A percentile compares a stretch with the other conserved stretches of the same genome.
Evolutionary conservation across 2,329 filamentous ascomycete species (phyloP).

Genomic region (Pseudogymnoascus sp.): DNA sequence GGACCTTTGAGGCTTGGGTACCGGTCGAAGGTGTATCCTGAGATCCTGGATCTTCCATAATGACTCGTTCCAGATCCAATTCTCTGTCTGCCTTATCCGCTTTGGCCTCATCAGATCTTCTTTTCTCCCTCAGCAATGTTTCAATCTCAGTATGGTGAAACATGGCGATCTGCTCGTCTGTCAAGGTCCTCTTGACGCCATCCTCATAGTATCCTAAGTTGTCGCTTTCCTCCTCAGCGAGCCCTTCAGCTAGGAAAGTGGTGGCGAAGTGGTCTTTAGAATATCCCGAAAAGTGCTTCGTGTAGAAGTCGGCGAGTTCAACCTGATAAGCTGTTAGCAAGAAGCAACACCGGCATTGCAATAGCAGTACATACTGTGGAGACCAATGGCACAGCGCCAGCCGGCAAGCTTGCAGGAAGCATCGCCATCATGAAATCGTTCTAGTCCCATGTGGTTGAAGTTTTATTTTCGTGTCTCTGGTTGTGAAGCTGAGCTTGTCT

Average conservation of each 20-base stretch:
- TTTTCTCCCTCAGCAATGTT: conserved; percentile 49
- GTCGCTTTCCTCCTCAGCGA: conserved; percentile 48
- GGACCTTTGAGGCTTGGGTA: neutral
- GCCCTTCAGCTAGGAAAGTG: conserved; percentile 36
- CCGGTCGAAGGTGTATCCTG: neutral
- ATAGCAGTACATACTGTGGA: neutral
- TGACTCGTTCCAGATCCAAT: neutral
- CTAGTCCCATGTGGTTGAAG: neutral
- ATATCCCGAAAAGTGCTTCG: conserved; percentile 47
- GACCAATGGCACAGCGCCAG: neutral
- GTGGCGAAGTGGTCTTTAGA: conserved; percentile 39
- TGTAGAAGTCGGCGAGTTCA: conserved; percentile 51
- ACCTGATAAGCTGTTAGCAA: conserved; percentile 33
- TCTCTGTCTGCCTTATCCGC: neutral
- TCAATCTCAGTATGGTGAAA: conserved; percentile 86
- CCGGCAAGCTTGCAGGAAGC: conserved; percentile 3
- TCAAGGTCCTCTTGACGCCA: conserved; percentile 79
- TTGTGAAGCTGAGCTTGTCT: neutral
- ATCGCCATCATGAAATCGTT: neutral
- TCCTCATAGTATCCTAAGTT: conserved; percentile 77
- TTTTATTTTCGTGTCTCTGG: neutral
- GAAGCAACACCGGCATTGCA: neutral
- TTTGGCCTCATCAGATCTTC: conserved; percentile 21
- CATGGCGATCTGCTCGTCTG: conserved; percentile 82
- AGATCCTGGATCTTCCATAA: neutral